Base-by-base conservation (phyloP, 1,284 basidiomycete genomes). In the Ustilago shanxiensis region DNA sequence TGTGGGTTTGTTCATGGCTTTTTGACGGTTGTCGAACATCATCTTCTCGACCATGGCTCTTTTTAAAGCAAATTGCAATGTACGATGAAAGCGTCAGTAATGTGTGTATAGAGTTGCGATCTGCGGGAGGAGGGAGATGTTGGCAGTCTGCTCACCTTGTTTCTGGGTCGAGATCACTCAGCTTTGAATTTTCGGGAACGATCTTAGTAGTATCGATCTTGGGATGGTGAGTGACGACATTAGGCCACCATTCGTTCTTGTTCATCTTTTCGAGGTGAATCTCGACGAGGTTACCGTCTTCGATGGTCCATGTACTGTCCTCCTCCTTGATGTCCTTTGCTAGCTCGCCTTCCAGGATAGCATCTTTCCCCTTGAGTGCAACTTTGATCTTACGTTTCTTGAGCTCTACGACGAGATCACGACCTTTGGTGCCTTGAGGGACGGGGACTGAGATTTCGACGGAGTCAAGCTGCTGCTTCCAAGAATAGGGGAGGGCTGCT, bases 1-100 rank as follows among this genome's bases (percentile, higher is more conserved):
- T 0, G 86, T 86, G 9, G 87, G 96, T 83, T 94, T 94, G 72
- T 95, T 95, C 90, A 97, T 91, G 92, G 95, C 94, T 89, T 95
- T 97, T 87, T 98, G 96, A 83, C 95, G 93, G 83, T 98, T 98
- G 87, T 99, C 97, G 81, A 95, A 98, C 96, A 99, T 99, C 97
- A 99, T 99, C 89, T 99, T 99, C 88, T 99, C 97, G 0, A 99
- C 97, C 93, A 99, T 94, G 0, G 93, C 94, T 79, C 96, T 93
- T 53, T 41, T 13, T 18, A 9, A n/a, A 49, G 29, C 18, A 56
- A 51, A 20, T 0, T 11, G n/a, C 2, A 26, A 24, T 6, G 31
- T 11, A 16, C 35, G 24, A n/a, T 18, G 26, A 24, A 45, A 18
- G 58, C 16, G 41, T 44, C n/a, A 44, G 16, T 14, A 20, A 16